Percentiles rank a stretch among this genome's conserved stretches.
Evolutionary conservation across 768 basidiomycete species (phyloP).

Genomic region (Hygrophorus russula): DNA sequence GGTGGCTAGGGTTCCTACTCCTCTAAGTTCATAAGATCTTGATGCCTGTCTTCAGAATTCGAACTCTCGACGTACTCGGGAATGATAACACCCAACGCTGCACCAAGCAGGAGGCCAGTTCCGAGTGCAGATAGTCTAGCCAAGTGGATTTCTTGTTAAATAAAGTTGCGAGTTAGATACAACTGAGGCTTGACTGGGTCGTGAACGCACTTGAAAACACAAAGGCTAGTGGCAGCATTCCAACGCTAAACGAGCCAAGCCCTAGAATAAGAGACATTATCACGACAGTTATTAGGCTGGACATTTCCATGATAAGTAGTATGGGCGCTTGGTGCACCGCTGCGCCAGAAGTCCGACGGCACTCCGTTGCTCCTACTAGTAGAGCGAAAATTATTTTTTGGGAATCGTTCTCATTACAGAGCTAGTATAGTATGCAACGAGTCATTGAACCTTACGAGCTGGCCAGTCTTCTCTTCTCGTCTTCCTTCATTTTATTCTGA

Average conservation of each 20-base stretch:
- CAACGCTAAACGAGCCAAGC: constrained; percentile 51
- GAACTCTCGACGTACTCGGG: constrained; percentile 61
- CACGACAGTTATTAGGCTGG: constrained; percentile 18
- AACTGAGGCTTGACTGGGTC: constrained; percentile 6
- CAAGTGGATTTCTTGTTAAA: constrained; percentile 24
- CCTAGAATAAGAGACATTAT: constrained; percentile 55
- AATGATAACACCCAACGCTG: constrained; percentile 84
- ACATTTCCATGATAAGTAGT: neutral
- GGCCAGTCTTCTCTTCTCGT: constrained; percentile 32
- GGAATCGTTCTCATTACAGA: too few species aligned
- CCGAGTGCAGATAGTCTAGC: constrained; percentile 47
- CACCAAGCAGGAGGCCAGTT: constrained; percentile 79
- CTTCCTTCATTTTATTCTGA: constrained; percentile 38
- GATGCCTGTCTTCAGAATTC: neutral
- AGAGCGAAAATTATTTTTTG: too few species aligned
- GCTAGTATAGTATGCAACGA: too few species aligned
- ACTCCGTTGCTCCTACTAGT: too few species aligned
- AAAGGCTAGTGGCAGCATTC: constrained; percentile 67
- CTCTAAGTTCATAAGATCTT: constrained; percentile 31
- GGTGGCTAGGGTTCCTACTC: constrained; percentile 50
- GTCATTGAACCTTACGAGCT: neutral
- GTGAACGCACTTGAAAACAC: constrained; percentile 51
- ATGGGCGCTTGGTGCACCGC: too few species aligned
- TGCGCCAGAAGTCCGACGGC: too few species aligned
- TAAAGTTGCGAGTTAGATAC: constrained; percentile 7